Percentiles rank a stretch among this genome's conserved stretches.
Conservation (phyloP, 495 filamentous ascomycete genomes). For the Pyronema domesticum region DNA sequence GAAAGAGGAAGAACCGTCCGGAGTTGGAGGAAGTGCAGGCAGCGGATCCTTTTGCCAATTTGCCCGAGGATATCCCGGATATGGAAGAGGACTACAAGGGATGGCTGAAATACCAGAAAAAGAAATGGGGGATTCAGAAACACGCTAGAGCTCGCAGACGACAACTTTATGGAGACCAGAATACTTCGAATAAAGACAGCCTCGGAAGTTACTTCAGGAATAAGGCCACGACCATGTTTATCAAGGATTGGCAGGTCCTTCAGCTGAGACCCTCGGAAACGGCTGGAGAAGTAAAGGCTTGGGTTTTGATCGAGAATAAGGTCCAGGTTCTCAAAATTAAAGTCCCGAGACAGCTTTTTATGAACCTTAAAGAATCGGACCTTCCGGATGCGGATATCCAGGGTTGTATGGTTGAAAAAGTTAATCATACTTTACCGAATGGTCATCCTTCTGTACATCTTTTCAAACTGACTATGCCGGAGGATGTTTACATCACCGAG, state of each 20-base stretch:
- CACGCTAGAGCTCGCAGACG: slow-evolving; percentile 72
- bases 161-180: slow-evolving; percentile 82
- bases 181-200: slow-evolving; percentile 45
- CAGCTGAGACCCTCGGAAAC: slow-evolving; percentile 64
- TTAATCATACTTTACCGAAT: slow-evolving; percentile 80
- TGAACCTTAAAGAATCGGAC: slow-evolving; percentile 75
- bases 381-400: slow-evolving; percentile 78
- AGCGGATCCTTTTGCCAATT: slow-evolving; percentile 61
- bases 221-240: slow-evolving; percentile 74
- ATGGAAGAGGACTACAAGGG: slow-evolving; percentile 74
- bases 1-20: slow-evolving; percentile 75
- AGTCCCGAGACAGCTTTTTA: slow-evolving; percentile 72
- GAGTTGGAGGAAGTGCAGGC: slow-evolving; percentile 38
- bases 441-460: slow-evolving; percentile 85
- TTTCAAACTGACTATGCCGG: slow-evolving; percentile 79
- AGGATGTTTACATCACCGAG: slow-evolving; percentile 72
- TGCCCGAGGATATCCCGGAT: slow-evolving; percentile 72
- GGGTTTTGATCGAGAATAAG: slow-evolving; percentile 83
- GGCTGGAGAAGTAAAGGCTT: slow-evolving; percentile 73
- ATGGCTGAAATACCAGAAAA: slow-evolving; percentile 89
- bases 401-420: slow-evolving; percentile 76
- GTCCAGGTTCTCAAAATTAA: slow-evolving; percentile 74
- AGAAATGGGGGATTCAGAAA: slow-evolving; percentile 97
- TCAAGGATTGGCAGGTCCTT: slow-evolving; percentile 83
- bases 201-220: slow-evolving; percentile 79